A percentile compares a stretch with the other conserved stretches of the same genome.
These are phyloP conservation scores for Geranium brycei DNA, from an alignment of 345 rosid species.

Conservation along the genomic window DNA sequence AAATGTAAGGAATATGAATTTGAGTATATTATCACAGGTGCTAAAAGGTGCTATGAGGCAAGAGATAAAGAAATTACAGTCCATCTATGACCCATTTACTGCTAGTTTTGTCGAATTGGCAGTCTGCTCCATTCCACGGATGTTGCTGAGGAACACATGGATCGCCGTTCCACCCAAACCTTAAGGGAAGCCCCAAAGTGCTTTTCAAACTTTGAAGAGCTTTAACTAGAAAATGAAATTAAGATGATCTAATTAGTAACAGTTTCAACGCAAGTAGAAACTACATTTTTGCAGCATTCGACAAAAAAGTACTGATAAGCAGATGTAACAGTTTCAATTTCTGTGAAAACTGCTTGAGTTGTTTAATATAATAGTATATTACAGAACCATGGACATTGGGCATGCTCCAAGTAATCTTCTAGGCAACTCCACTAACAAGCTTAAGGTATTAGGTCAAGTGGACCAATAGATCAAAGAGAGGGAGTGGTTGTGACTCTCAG, in stretches of 20 bases:
- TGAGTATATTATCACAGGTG: neutral
- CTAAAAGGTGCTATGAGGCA: slow-evolving; percentile 5
- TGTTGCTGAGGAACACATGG: slow-evolving; percentile 99
- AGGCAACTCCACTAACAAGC: neutral
- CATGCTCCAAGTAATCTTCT: too few species aligned
- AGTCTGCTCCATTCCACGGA: slow-evolving; percentile 96
- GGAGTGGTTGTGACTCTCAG: neutral
- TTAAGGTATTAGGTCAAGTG: neutral
- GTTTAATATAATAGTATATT: too few species aligned
- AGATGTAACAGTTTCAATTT: too few species aligned
- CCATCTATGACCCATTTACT: slow-evolving; percentile 91
- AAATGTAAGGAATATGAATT: neutral
- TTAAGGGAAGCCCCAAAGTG: slow-evolving; percentile 68
- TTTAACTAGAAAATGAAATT: slow-evolving; percentile 36
- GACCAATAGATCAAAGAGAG: neutral
- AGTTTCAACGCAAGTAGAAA: slow-evolving; percentile 10
- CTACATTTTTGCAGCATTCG: neutral
- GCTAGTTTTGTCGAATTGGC: slow-evolving; percentile 52
- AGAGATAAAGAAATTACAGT: slow-evolving; percentile 50
- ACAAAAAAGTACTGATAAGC: neutral
- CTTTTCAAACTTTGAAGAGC: slow-evolving; percentile 60
- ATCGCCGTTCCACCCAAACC: slow-evolving; percentile 99
- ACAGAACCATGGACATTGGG: neutral
- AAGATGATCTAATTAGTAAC: neutral
- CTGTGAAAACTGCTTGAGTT: neutral